Conservation (phyloP, 2,329 filamentous ascomycete species). For the Escovopsis sp. region DNA sequence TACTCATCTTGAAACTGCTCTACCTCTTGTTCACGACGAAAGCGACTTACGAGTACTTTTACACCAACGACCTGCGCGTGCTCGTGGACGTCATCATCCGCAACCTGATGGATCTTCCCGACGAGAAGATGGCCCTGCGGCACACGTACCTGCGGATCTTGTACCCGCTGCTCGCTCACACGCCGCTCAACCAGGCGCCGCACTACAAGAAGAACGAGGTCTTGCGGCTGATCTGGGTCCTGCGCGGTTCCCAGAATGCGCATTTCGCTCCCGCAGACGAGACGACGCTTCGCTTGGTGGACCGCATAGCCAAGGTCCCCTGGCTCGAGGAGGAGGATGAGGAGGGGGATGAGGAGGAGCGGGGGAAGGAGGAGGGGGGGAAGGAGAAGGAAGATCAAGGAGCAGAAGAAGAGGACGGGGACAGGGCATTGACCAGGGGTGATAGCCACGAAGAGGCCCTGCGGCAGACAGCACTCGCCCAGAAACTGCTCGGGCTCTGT, state of each 20-base stretch:
- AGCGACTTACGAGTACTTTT: conserved; percentile 93
- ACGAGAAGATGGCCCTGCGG: conserved; percentile 60
- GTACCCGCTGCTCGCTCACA: conserved; percentile 80
- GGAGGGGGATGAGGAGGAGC: too few species aligned
- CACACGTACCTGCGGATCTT: conserved; percentile 93
- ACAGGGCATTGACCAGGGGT: conserved; percentile 6
- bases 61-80: conserved; percentile 91
- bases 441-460: conserved; percentile 13
- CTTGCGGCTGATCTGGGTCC: conserved; percentile 55
- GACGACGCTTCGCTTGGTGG: conserved; percentile 63
- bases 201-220: conserved; percentile 90
- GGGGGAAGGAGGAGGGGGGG: conserved; percentile 12
- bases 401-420: conserved; percentile 14
- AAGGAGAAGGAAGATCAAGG: conserved; percentile 7
- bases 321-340: conserved; percentile 40
- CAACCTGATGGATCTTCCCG: conserved; percentile 88
- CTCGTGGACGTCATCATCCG: conserved; percentile 91
- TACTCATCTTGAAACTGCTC: conserved; percentile 89
- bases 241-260: conserved; percentile 47
- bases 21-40: conserved; percentile 91
- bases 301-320: conserved; percentile 56
- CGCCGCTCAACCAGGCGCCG: conserved; percentile 71
- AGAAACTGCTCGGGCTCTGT: conserved; percentile 55
- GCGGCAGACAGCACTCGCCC: conserved; percentile 33
- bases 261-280: conserved; percentile 74